These are phyloP conservation scores for Ricinus communis DNA, from an alignment of 345 rosid species.

Conservation along the genomic window DNA sequence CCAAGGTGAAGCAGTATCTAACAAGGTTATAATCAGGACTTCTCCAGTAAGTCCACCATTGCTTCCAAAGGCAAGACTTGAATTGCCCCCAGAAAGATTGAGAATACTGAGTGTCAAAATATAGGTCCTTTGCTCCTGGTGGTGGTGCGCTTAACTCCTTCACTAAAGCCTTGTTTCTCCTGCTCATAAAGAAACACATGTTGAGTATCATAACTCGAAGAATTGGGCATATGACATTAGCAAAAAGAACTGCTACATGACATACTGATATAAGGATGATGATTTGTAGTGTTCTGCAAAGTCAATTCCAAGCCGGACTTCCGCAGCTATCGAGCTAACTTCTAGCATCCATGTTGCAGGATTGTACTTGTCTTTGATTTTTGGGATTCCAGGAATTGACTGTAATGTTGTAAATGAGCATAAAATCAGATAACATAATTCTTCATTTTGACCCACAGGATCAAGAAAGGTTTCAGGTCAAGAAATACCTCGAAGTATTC, in stretches of 20 bases:
- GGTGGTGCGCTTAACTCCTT: constrained; percentile 34
- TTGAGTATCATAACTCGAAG: background rate
- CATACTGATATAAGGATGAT: constrained; percentile 61
- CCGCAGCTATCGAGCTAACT: constrained; percentile 81
- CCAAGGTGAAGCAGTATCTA: constrained; percentile 31
- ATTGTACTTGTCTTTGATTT: constrained; percentile 66
- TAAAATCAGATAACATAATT: constrained; percentile 9
- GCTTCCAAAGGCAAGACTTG: constrained; percentile 47
- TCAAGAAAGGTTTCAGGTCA: no score
- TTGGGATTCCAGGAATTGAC: constrained; percentile 61
- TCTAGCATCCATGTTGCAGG: constrained; percentile 94
- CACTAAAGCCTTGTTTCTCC: constrained; percentile 34
- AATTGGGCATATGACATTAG: background rate
- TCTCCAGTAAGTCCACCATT: constrained; percentile 46
- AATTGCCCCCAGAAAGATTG: constrained; percentile 42
- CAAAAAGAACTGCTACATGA: no score
- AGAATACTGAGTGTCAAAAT: constrained; percentile 31
- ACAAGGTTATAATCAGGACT: constrained; percentile 49
- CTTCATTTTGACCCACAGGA: background rate
- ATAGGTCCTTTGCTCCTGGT: constrained; percentile 35
- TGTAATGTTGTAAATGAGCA: constrained; percentile 5
- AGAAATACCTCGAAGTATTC: constrained; percentile 69
- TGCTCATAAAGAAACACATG: background rate
- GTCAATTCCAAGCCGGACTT: constrained; percentile 61
- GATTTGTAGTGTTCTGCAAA: constrained; percentile 67